phyloP scores from a whole-genome alignment of 2,329 filamentous ascomycete genomes.

The Venturia oleaginea region DNA sequence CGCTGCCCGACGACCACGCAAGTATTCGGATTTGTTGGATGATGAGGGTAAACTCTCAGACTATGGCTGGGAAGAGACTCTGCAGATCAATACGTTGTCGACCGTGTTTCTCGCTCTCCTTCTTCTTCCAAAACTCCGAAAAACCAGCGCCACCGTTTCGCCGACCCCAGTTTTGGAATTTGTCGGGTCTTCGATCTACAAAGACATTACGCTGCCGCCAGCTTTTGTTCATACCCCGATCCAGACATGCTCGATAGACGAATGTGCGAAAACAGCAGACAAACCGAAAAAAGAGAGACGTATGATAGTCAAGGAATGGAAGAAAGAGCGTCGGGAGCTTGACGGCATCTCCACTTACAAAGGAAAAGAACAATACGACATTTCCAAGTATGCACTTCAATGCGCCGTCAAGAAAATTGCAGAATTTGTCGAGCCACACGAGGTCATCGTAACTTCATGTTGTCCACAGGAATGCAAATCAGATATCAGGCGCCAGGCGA shows the following conservation, averaged over 20 bases:
- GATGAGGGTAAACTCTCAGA: slow-evolving; percentile 9
- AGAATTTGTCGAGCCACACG: not conserved
- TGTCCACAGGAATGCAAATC: not conserved
- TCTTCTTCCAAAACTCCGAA: slow-evolving; percentile 21
- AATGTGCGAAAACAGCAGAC: not conserved
- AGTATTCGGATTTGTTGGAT: slow-evolving; percentile 17
- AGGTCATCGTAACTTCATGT: not conserved
- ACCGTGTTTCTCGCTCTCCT: slow-evolving; percentile 29
- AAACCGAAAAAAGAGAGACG: not conserved
- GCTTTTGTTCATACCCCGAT: not conserved
- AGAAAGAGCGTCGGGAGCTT: too few species aligned
- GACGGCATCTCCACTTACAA: not conserved
- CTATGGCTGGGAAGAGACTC: slow-evolving; percentile 25
- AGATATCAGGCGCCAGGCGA: not conserved
- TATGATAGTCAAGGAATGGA: too few species aligned
- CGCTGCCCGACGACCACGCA: too few species aligned
- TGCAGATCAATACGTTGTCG: slow-evolving; percentile 32
- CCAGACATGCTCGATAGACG: not conserved
- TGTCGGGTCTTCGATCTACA: not conserved
- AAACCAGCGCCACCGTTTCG: too few species aligned
- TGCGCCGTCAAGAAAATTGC: not conserved
- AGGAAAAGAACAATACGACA: slow-evolving; percentile 1
- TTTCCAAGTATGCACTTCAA: slow-evolving; percentile 8
- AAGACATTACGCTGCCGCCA: not conserved
- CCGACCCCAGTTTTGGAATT: not conserved